phyloP scores from a whole-genome alignment of 176 grass and related monocot species.

The Ampelocalamus luodianensis region DNA sequence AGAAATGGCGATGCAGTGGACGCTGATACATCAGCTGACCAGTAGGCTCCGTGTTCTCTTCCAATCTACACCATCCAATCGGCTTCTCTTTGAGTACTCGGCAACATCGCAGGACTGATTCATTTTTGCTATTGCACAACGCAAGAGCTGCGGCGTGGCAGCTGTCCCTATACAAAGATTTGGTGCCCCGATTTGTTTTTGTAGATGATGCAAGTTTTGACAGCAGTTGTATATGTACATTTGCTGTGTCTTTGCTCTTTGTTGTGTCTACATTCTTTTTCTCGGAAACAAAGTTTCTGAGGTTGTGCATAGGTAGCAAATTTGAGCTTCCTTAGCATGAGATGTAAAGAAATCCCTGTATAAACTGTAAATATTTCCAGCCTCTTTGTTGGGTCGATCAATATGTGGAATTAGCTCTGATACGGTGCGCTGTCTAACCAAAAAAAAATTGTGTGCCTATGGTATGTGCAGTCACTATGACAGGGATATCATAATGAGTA shows the following conservation, averaged over 20 bases:
- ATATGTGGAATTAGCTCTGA: neutral
- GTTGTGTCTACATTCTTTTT: constrained; percentile 58
- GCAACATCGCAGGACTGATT: constrained; percentile 79
- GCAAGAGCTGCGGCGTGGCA: neutral
- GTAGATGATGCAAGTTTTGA: constrained; percentile 54
- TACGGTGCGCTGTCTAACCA: neutral
- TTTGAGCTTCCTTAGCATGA: constrained; percentile 22
- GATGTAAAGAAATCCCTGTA: constrained; percentile 38
- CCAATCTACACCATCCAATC: constrained; percentile 92
- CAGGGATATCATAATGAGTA: neutral
- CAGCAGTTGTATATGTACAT: constrained; percentile 45
- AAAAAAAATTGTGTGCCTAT: neutral
- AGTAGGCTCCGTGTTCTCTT: constrained; percentile 92
- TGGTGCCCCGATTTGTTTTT: constrained; percentile 34
- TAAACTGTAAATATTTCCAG: neutral
- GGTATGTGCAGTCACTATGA: neutral
- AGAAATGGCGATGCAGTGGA: constrained; percentile 98
- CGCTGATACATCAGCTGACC: constrained; percentile 81
- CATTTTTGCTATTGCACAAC: constrained; percentile 24
- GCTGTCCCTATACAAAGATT: constrained; percentile 27
- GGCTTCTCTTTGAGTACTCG: constrained; percentile 98
- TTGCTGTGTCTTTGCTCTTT: constrained; percentile 35
- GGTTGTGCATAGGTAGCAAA: constrained; percentile 72
- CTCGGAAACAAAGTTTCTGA: constrained; percentile 61
- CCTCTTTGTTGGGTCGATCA: neutral